Percentiles rank a stretch among this genome's conserved stretches.
These are phyloP conservation scores for Naumovozyma castellii DNA, from an alignment of 805 yeast species.

Conservation along the genomic window DNA sequence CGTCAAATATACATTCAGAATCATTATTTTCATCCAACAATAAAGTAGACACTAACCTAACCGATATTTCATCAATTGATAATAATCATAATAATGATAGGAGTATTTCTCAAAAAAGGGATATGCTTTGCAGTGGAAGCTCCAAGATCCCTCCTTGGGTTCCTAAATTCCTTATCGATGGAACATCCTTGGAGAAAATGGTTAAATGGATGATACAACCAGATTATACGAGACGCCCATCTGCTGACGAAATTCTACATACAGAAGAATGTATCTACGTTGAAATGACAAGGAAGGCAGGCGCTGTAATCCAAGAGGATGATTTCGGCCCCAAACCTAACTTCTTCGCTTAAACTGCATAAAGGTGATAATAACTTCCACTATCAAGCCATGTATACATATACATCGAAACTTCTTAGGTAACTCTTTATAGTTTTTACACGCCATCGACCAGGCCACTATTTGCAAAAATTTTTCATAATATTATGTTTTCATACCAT, in stretches of 20 bases:
- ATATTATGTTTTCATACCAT: no score
- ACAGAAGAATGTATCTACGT: slow-evolving; percentile 69
- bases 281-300: slow-evolving; percentile 74
- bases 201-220: slow-evolving; percentile 90
- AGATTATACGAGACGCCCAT: slow-evolving; percentile 70
- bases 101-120: not conserved
- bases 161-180: slow-evolving; percentile 72
- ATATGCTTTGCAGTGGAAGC: not conserved
- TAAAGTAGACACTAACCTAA: slow-evolving; percentile 22
- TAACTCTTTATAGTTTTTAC: no score
- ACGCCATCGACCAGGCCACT: no score
- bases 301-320: slow-evolving; percentile 92
- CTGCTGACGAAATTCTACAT: slow-evolving; percentile 59
- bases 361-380: no score
- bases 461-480: no score
- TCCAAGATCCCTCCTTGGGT: slow-evolving; percentile 68
- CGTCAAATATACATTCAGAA: slow-evolving; percentile 47
- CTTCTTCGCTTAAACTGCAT: slow-evolving; percentile 19
- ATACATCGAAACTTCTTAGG: no score
- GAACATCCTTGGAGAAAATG: slow-evolving; percentile 61
- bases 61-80: slow-evolving; percentile 11
- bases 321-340: slow-evolving; percentile 80
- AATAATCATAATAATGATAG: not conserved
- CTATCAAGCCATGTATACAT: no score
- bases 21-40: slow-evolving; percentile 24